Evolutionary conservation across 1,284 basidiomycete species (phyloP), one percentile per base, ranked within the genome.

Genomic region (Mycosarcoma mackinlayi): DNA sequence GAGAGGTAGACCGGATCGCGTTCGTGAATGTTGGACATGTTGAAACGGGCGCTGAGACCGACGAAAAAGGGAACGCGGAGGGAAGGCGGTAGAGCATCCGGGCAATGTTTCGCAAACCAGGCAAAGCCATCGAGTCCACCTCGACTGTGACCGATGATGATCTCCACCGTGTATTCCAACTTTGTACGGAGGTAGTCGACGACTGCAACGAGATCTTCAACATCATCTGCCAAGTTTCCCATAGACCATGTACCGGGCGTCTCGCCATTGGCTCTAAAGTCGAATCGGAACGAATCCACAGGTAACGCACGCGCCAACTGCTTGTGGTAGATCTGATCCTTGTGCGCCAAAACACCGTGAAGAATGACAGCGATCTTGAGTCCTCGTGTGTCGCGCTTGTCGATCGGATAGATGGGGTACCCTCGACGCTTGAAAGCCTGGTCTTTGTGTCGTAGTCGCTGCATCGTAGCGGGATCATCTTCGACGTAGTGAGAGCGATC

Each of bases 241-340:
- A 71, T 71, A 0, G 49, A 58, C 68, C 68, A 71, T 3, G 47
- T 49, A 9, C 68, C 68, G 6, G 68, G 68, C 1, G 68, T 66
- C 31, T 70, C 72, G 3, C 44, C 59, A 37, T 71, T 71, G 27
- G 56, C 64, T 11, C 91, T 86, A 83, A 93, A 93, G 78, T 93
- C 91, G 77, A 93, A 92, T 30, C 91, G 87, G 78, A 92, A 91
- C 1, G 90, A 91, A 79, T 92, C 91, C 25, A 91, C 79, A 0
- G 90, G 89, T 7, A 92, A 82, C n/a, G 84, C 85, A 23, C 83
- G 79, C 1, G 89, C 90, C 11, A 92, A 87, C n/a, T 86, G 87
- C 74, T 88, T 89, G 82, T 91, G 90, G 84, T 90, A 92, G 47
- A 91, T 83, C 84, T 92, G 92, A 80, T 93, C 89, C 55, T 79